Evolutionary conservation across 2,329 filamentous ascomycete species (phyloP).

Genomic region (Pseudonectria foliicola): DNA sequence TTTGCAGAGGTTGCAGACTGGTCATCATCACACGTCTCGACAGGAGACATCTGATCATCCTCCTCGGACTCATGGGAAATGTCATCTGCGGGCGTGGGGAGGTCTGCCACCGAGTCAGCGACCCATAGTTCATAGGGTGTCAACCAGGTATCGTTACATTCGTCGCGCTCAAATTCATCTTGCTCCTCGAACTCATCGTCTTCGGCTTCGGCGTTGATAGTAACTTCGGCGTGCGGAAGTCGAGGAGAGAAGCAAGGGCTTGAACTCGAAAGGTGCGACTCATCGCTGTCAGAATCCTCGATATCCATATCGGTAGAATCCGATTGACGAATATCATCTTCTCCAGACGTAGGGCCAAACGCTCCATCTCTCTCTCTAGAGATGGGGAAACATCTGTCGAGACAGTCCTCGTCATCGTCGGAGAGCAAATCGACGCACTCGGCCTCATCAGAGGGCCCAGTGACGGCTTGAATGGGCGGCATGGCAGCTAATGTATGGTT

Average conservation of each 20-base stretch:
- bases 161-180: conserved; percentile 14
- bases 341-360: conserved; percentile 5
- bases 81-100: too few relatives aligned
- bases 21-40: too few relatives aligned
- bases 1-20: too few relatives aligned
- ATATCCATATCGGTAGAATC: conserved; percentile 14
- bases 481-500: conserved; percentile 1
- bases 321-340: conserved; percentile 4
- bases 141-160: conserved; percentile 6
- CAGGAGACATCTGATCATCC: too few relatives aligned
- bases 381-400: conserved; percentile 2
- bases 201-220: not conserved
- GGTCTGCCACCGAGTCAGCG: too few relatives aligned
- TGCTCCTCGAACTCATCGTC: conserved; percentile 12
- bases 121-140: too few relatives aligned
- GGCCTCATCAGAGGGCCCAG: not conserved
- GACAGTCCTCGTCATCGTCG: conserved; percentile 3
- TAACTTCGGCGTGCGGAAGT: too few relatives aligned
- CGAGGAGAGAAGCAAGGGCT: not conserved
- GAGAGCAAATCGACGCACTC: conserved; percentile 3
- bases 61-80: too few relatives aligned
- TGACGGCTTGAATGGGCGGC: not conserved
- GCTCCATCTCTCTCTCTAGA: conserved; percentile 1
- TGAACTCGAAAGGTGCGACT: conserved; percentile 4
- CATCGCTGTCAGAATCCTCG: conserved; percentile 5